Evolutionary conservation across 2,329 filamentous ascomycete species (phyloP), one percentile per base, ranked within the genome.

Genomic region (Atkinsonella texensis): DNA sequence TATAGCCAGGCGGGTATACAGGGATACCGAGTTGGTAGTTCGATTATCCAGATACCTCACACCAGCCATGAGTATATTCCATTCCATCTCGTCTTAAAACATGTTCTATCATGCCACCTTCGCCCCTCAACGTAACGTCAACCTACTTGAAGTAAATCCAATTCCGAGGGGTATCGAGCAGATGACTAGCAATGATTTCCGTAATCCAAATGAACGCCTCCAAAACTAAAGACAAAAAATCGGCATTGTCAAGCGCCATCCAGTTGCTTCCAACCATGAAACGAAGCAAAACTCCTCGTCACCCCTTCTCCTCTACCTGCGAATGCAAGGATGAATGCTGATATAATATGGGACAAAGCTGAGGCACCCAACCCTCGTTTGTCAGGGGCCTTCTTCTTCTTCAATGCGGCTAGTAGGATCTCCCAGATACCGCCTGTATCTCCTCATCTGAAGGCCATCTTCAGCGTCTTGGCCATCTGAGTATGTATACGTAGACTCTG

Each of bases 371-470:
- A 3, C 12, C 12, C n/a, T 42, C 40, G n/a, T 6, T 46, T n/a
- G n/a, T 46, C 35, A 49, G 18, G 40, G 43, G 42, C 61, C 57
- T 40, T 65, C 65, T 52, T 70, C 68, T 56, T 70, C 68, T 42
- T 69, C 66, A 49, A 70, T 70, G 31, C 65, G 60, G 41, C 63
- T 62, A 12, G 63, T 62, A 33, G 66, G 57, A 45, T 66, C 63
- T 35, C 63, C 62, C 58, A 63, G 63, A 41, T 65, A 63, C 40
- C 66, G 58, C 49, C 65, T 60, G 52, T 67, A 65, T 31, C 60
- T 58, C 54, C 67, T 66, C 53, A 70, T 63, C 49, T 68, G 63
- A 42, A 70, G 54, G 9, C 61, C 63, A 41, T 59, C 60, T n/a
- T 70, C 67, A 31, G 46, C 52, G 49, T 67, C 65, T 17, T 57